Evolutionary conservation across 1,284 basidiomycete species (phyloP), one percentile per base, ranked within the genome.

Genomic region (Cutaneotrichosporon sp.): DNA sequence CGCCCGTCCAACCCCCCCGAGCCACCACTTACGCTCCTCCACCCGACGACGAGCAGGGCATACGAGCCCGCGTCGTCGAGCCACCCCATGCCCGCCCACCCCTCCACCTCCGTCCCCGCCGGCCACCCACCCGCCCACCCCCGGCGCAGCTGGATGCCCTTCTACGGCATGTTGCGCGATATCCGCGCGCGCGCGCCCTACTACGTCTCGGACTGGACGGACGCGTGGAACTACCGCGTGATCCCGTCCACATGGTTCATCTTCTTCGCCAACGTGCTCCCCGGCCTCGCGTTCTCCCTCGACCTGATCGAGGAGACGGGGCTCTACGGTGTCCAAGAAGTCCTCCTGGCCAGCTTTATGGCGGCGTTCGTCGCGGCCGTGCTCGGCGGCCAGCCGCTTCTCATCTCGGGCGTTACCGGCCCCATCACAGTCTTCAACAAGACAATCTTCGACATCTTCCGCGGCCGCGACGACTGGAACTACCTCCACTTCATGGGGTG

Each of bases 331-430:
- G 90, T 97, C 8, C 85, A 92, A 16, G 95, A 98, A 76, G 91
- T 95, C 9, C 73, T 83, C 11, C 73, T 82, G 4, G 71, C 81
- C 5, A 78, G 77, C 0, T 92, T 92, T 74, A 89, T 97, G 85
- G 91, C 92, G 0, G 90, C 93, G 0, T 90, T 93, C 72, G 83
- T 94, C n/a, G 95, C 97, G 70, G 89, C 92, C 0, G 79, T 95
- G 49, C 88, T 98, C 61, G 90, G 91, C 3, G 91, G 89, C 9
- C 95, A 98, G 75, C 95, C 95, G 0, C 82, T 97, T 2, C 91
- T 91, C 54, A 95, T 97, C 62, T 92, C 92, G 3, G 95, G 95
- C 11, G 92, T 98, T 2, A 97, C 95, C 87, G 89, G 91, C 33
- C 91, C 91, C 0, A 93, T 93, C 72, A 92, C 91, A 1, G 89